Conservation (phyloP, 2,329 filamentous ascomycete species). For the Trichoderma sp. region DNA sequence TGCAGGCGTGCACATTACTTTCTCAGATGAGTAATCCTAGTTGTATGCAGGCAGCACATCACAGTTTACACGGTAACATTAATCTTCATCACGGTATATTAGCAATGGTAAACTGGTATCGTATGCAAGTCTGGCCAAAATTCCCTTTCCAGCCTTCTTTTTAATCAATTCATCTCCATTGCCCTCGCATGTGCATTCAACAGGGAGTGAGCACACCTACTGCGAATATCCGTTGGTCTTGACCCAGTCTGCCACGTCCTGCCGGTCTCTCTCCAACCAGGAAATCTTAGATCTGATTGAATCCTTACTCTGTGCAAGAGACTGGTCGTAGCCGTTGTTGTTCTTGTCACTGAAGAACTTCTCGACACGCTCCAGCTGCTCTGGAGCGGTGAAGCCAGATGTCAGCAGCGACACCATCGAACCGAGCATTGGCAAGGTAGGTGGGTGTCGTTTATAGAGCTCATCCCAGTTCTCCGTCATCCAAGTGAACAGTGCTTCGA, state of each 20-base stretch:
- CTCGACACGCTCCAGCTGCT: constrained; percentile 73
- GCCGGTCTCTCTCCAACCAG: constrained; percentile 27
- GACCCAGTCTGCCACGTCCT: constrained; percentile 28
- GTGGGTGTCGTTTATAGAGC: constrained; percentile 75
- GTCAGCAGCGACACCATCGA: constrained; percentile 80
- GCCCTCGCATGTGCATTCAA: neutral
- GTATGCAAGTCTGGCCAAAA: neutral
- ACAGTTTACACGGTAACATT: neutral
- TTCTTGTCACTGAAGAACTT: constrained; percentile 78
- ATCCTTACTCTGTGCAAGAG: constrained; percentile 86
- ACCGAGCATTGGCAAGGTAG: constrained; percentile 82
- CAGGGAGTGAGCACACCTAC: neutral
- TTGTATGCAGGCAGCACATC: neutral
- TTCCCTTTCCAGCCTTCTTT: neutral
- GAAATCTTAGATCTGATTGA: constrained; percentile 71
- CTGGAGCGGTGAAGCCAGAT: constrained; percentile 71
- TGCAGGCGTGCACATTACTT: neutral
- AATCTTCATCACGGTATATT: constrained; percentile 6
- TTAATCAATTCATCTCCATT: neutral
- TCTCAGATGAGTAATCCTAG: neutral
- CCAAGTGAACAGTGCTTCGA: constrained; percentile 78
- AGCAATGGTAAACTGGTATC: constrained; percentile 2
- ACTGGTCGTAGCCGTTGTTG: constrained; percentile 81
- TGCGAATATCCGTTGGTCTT: constrained; percentile 25
- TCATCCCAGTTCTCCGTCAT: constrained; percentile 86